Conservation (phyloP, 371 early-diverging fungal species). For the Saksenaea oblongispora region DNA sequence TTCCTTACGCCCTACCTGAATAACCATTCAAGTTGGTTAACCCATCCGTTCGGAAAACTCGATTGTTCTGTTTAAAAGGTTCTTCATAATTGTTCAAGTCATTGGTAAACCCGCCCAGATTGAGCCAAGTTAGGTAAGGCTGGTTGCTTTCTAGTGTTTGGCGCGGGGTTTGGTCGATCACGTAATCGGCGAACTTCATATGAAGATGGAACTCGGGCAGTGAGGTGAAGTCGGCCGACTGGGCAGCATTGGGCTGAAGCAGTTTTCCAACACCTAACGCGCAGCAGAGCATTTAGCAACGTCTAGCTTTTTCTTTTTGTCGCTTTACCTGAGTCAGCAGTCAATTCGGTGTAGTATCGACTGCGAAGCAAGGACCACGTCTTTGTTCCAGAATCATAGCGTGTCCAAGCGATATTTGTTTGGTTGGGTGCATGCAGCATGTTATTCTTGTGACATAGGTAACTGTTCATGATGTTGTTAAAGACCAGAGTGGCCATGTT, state of each 20-base stretch:
- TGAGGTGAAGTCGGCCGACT: constrained; percentile 4
- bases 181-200: constrained; percentile 17
- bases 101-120: constrained; percentile 14
- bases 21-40: neutral
- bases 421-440: constrained; percentile 8
- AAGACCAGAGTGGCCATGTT: constrained; percentile 8
- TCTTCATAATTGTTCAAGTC: constrained; percentile 10
- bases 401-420: constrained; percentile 19
- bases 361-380: constrained; percentile 18
- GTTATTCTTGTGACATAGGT: constrained; percentile 21
- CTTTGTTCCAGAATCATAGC: constrained; percentile 11
- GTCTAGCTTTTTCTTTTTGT: neutral
- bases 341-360: constrained; percentile 11
- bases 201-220: constrained; percentile 19
- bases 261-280: constrained; percentile 4
- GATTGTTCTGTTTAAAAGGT: constrained; percentile 4
- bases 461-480: constrained; percentile 9
- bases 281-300: neutral
- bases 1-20: neutral
- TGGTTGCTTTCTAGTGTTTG: constrained; percentile 19
- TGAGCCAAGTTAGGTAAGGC: constrained; percentile 15
- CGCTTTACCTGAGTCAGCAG: constrained; percentile 16
- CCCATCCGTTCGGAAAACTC: constrained; percentile 6
- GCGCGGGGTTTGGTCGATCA: constrained; percentile 19
- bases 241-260: constrained; percentile 16